Evolutionary conservation across 1,284 basidiomycete genomes (phyloP).

Genomic region (Xerocomus nothofagi): DNA sequence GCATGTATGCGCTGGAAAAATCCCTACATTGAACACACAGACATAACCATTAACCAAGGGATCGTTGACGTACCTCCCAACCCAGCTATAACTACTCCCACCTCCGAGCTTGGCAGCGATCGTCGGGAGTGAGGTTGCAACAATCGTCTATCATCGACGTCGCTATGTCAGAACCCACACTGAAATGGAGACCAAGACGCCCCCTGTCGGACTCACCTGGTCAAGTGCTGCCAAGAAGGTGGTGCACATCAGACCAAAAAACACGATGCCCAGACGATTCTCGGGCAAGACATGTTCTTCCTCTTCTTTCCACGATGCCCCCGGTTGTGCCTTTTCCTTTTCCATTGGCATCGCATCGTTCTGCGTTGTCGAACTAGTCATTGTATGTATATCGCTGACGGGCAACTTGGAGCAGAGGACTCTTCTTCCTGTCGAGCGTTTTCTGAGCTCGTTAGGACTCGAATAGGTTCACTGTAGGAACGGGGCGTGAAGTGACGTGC

Average conservation of each 20-base stretch:
- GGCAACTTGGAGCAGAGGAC: too few species aligned
- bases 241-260: slow-evolving; percentile 53
- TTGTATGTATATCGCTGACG: too few species aligned
- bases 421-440: too few species aligned
- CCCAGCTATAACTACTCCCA: slow-evolving; percentile 37
- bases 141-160: slow-evolving; percentile 41
- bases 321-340: slow-evolving; percentile 38
- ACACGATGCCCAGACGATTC: slow-evolving; percentile 54
- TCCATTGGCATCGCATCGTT: too few species aligned
- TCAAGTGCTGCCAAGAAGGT: slow-evolving; percentile 61
- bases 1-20: slow-evolving; percentile 38
- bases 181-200: slow-evolving; percentile 8
- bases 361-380: too few species aligned
- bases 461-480: too few species aligned
- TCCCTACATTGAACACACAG: background rate
- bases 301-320: slow-evolving; percentile 50
- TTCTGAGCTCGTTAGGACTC: too few species aligned
- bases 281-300: slow-evolving; percentile 56
- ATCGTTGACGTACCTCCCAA: slow-evolving; percentile 34
- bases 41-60: background rate
- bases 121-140: slow-evolving; percentile 40
- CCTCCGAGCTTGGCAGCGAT: slow-evolving; percentile 41
- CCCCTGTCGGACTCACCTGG: too few species aligned
- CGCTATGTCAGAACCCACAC: background rate
- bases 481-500: too few species aligned